Evolutionary conservation across 2,329 filamentous ascomycete genomes (phyloP).

Genomic region (Apiospora arundinis): DNA sequence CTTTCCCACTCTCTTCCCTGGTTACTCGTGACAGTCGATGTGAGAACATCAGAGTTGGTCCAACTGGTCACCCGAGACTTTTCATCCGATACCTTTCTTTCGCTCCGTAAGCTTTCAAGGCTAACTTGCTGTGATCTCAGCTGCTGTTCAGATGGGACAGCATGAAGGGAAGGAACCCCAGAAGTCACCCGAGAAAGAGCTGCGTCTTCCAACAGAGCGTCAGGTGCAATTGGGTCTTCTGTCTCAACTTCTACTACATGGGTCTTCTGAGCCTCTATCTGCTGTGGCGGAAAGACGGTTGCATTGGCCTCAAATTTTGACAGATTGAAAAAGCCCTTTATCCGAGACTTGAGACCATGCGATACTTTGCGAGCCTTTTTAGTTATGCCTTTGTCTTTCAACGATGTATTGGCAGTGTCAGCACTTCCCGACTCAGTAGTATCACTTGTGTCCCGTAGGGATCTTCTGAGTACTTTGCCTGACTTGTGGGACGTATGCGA

Average conservation of each 20-base stretch:
- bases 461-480: constrained; percentile 46
- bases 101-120: constrained; percentile 54
- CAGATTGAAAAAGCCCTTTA: constrained; percentile 64
- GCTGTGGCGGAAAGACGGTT: constrained; percentile 54
- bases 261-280: constrained; percentile 53
- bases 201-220: constrained; percentile 30
- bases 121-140: constrained; percentile 62
- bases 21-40: constrained; percentile 53
- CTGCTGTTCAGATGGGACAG: constrained; percentile 51
- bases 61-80: constrained; percentile 76
- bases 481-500: constrained; percentile 45
- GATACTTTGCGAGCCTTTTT: constrained; percentile 68
- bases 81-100: constrained; percentile 51
- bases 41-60: constrained; percentile 67
- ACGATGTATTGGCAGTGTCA: neutral
- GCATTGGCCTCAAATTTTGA: constrained; percentile 44
- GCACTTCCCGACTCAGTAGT: constrained; percentile 39
- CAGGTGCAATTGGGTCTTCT: constrained; percentile 23
- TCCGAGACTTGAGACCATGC: constrained; percentile 62
- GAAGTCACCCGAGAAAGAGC: constrained; percentile 56
- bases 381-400: constrained; percentile 48
- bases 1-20: constrained; percentile 52
- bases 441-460: constrained; percentile 57
- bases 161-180: constrained; percentile 57
- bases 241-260: constrained; percentile 34